Conservation (phyloP, 2,329 filamentous ascomycete genomes). For the Pleoardoris graminearum region DNA sequence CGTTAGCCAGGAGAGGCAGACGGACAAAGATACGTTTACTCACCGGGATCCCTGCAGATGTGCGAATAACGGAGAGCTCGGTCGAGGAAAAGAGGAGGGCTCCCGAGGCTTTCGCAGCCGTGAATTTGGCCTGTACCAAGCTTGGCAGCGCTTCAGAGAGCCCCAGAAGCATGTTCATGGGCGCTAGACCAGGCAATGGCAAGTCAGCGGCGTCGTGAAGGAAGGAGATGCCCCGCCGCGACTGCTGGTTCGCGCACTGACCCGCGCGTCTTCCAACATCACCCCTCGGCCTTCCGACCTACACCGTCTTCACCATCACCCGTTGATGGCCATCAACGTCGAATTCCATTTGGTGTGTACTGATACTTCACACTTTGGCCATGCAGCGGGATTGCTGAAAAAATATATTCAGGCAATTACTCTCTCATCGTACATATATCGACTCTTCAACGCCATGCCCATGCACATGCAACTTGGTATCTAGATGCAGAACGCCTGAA, state of each 20-base stretch:
- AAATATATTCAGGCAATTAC: too few species aligned
- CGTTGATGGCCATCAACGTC: neutral
- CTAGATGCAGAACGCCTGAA: neutral
- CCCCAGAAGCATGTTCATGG: conserved; percentile 38
- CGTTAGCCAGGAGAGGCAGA: conserved; percentile 16
- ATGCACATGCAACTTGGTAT: conserved; percentile 4
- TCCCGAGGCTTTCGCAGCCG: conserved; percentile 38
- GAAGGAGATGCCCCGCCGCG: neutral
- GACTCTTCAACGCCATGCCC: neutral
- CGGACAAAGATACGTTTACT: conserved; percentile 17
- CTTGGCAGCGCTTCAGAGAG: conserved; percentile 40
- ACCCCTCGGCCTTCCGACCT: neutral
- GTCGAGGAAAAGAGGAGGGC: conserved; percentile 47
- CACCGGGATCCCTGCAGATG: conserved; percentile 44
- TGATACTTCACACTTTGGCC: too few species aligned
- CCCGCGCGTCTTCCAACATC: neutral
- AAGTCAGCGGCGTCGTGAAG: neutral
- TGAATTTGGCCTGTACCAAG: conserved; percentile 45
- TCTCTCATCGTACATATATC: neutral
- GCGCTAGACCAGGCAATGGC: neutral
- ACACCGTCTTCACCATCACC: neutral
- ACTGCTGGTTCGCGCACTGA: neutral
- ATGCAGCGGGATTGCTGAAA: too few species aligned
- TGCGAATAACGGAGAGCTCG: conserved; percentile 45
- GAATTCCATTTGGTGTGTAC: neutral